phyloP scores from a whole-genome alignment of 2,329 filamentous ascomycete species.

The Aureobasidium sp. region DNA sequence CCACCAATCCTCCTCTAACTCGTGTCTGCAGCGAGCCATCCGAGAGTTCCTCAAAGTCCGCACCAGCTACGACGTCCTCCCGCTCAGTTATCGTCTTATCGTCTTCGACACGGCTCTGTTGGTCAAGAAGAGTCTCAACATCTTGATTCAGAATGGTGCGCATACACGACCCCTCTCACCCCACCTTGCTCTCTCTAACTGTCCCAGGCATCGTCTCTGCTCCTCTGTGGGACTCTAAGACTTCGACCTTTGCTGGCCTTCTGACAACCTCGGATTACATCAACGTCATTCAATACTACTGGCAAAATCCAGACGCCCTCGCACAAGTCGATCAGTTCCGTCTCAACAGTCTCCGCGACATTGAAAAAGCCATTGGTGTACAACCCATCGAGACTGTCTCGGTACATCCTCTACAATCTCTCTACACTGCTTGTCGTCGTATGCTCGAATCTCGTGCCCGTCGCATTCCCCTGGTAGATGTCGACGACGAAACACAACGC shows the following conservation, averaged over 20 bases:
- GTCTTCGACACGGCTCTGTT: conserved; percentile 90
- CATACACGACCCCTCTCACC: conserved; percentile 7
- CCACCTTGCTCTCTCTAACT: conserved; percentile 6
- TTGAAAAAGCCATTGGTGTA: conserved; percentile 89
- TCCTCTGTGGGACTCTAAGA: conserved; percentile 91
- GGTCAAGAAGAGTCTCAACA: conserved; percentile 94
- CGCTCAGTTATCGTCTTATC: conserved; percentile 90
- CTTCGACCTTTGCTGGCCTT: conserved; percentile 86
- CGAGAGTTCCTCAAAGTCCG: conserved; percentile 93
- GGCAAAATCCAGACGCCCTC: conserved; percentile 87
- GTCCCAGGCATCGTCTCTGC: conserved; percentile 85
- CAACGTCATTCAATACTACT: conserved; percentile 98
- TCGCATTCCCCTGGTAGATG: conserved; percentile 86
- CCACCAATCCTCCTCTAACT: conserved; percentile 16
- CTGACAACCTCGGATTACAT: conserved; percentile 96
- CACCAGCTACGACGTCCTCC: conserved; percentile 95
- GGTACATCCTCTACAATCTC: conserved; percentile 80
- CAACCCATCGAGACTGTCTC: conserved; percentile 88
- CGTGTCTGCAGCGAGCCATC: conserved; percentile 64
- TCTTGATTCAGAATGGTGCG: conserved; percentile 88
- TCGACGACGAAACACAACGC: conserved; percentile 86
- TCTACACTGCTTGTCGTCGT: conserved; percentile 90
- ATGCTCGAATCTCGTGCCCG: conserved; percentile 93
- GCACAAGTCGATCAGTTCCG: conserved; percentile 89
- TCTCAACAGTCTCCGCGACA: conserved; percentile 85